Conservation (phyloP, 495 filamentous ascomycete genomes). For the Annulohypoxylon nitens region DNA sequence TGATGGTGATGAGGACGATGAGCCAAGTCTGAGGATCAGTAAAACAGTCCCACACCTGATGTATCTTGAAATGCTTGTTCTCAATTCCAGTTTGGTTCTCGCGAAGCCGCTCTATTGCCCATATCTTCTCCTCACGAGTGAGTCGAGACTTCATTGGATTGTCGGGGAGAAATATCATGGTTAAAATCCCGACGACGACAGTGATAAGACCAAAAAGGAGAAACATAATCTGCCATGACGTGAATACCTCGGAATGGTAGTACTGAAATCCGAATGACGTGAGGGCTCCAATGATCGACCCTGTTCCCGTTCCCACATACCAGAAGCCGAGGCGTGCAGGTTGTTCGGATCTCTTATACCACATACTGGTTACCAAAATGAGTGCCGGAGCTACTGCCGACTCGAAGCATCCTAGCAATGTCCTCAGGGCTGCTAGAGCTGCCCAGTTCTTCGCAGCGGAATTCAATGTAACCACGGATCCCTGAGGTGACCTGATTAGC, state of each 20-base stretch:
- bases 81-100: slow-evolving; percentile 75
- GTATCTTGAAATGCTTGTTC: slow-evolving; percentile 73
- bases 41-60: slow-evolving; percentile 70
- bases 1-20: slow-evolving; percentile 36
- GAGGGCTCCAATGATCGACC: slow-evolving; percentile 44
- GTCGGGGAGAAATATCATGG: slow-evolving; percentile 60
- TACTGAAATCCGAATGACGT: slow-evolving; percentile 46
- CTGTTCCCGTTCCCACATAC: slow-evolving; percentile 47
- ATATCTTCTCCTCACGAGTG: slow-evolving; percentile 60
- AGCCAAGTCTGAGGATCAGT: slow-evolving; percentile 68
- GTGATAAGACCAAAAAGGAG: slow-evolving; percentile 58
- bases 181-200: slow-evolving; percentile 50
- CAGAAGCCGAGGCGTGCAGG: slow-evolving; percentile 51
- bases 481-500: slow-evolving; percentile 20
- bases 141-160: slow-evolving; percentile 63
- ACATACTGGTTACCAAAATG: slow-evolving; percentile 52
- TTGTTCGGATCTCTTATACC: slow-evolving; percentile 53
- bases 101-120: slow-evolving; percentile 70
- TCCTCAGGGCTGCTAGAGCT: slow-evolving; percentile 42
- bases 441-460: slow-evolving; percentile 46
- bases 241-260: slow-evolving; percentile 48
- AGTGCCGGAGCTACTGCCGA: slow-evolving; percentile 50
- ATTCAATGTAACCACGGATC: slow-evolving; percentile 38
- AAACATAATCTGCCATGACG: slow-evolving; percentile 59
- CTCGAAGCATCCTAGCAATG: slow-evolving; percentile 49